A percentile compares a stretch with the other conserved stretches of the same genome.
Conservation (phyloP, 1,284 basidiomycete species). For the Cryptococcus sp. region DNA sequence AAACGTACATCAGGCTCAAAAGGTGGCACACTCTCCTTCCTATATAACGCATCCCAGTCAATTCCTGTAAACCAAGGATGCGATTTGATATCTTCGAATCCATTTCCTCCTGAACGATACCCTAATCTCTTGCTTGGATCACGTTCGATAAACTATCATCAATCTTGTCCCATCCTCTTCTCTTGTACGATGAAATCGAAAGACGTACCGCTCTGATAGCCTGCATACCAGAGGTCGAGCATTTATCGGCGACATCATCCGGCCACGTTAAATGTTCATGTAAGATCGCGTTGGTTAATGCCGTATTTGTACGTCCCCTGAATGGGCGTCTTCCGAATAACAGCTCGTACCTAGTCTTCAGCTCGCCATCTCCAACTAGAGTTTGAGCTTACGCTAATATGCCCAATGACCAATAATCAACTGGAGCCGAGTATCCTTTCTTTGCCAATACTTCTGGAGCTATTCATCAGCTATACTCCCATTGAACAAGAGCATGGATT, state of each 20-base stretch:
- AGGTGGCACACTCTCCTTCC: conserved; percentile 73
- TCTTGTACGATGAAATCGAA: neutral
- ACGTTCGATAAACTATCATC: conserved; percentile 70
- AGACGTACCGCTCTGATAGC: conserved; percentile 41
- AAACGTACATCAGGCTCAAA: conserved; percentile 74
- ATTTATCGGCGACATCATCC: conserved; percentile 42
- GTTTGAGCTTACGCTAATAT: conserved; percentile 60
- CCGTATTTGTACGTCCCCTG: conserved; percentile 83
- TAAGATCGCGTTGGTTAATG: conserved; percentile 81
- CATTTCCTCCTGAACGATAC: conserved; percentile 72
- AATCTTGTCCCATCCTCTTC: neutral
- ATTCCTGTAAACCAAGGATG: conserved; percentile 84
- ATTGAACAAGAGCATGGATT: conserved; percentile 13
- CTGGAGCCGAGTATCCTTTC: conserved; percentile 72
- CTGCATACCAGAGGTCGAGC: conserved; percentile 45
- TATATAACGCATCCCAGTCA: conserved; percentile 79
- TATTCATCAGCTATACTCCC: conserved; percentile 10
- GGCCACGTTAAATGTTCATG: conserved; percentile 50
- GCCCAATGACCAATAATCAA: conserved; percentile 96
- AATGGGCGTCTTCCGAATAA: conserved; percentile 88
- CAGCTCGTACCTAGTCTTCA: conserved; percentile 62
- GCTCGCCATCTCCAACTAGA: conserved; percentile 1
- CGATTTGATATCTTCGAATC: conserved; percentile 67
- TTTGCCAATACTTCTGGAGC: conserved; percentile 81
- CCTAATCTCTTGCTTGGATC: conserved; percentile 77